These are phyloP conservation scores for Syzygium syzygioides DNA, from an alignment of 441 rosid species.

Conservation along the genomic window DNA sequence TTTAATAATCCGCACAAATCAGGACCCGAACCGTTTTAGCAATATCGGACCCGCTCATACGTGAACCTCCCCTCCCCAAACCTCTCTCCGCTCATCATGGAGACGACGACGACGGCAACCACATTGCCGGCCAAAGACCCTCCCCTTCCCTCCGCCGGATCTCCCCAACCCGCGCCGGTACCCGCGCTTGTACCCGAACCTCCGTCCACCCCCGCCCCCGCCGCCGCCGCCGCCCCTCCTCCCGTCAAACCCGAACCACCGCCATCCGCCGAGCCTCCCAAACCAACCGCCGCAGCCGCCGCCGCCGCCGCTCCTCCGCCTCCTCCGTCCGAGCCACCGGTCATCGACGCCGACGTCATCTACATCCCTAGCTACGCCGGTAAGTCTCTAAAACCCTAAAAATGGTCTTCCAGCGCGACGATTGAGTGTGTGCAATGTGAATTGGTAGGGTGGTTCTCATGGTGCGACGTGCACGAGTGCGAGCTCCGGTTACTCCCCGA, in stretches of 20 bases:
- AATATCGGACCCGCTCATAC: neutral
- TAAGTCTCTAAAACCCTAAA: conserved; percentile 24
- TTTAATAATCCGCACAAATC: neutral
- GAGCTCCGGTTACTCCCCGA: conserved; percentile 74
- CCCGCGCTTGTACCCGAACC: neutral
- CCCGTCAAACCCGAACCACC: conserved; percentile 25
- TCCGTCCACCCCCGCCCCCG: neutral
- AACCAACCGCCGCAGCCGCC: too few species aligned
- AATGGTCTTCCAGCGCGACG: neutral
- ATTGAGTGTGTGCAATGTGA: neutral
- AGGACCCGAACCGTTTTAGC: neutral
- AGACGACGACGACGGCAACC: neutral
- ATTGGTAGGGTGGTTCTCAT: conserved; percentile 83
- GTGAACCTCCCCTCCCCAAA: neutral
- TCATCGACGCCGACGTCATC: conserved; percentile 38
- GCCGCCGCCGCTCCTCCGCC: conserved; percentile 12
- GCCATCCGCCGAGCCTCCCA: conserved; percentile 13
- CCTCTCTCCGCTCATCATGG: neutral
- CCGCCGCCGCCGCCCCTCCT: conserved; percentile 7
- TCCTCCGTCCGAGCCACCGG: conserved; percentile 15
- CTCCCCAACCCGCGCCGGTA: neutral
- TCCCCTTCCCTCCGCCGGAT: neutral
- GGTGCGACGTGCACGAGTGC: conserved; percentile 52
- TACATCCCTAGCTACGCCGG: conserved; percentile 80
- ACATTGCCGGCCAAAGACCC: neutral